These are phyloP conservation scores for Vararia minispora DNA, from an alignment of 768 basidiomycete species.

Conservation along the genomic window DNA sequence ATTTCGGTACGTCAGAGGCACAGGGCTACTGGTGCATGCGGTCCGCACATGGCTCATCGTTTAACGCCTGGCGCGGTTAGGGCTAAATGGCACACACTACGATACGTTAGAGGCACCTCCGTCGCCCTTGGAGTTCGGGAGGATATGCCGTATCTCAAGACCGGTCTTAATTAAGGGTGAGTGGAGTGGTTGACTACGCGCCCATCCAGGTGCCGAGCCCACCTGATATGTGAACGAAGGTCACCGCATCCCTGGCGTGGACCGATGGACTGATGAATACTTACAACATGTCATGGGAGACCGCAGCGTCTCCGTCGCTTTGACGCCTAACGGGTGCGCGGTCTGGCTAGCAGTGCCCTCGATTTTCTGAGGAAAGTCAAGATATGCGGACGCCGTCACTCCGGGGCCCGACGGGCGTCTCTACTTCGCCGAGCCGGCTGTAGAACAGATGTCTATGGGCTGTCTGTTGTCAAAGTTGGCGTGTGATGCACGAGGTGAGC, in stretches of 20 bases:
- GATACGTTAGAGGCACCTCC: slow-evolving; percentile 45
- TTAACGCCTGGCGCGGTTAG: too few relatives aligned
- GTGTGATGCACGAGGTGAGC: slow-evolving; percentile 19
- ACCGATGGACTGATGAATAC: slow-evolving; percentile 58
- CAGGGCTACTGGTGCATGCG: too few relatives aligned
- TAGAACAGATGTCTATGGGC: slow-evolving; percentile 56
- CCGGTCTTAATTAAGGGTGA: slow-evolving; percentile 67
- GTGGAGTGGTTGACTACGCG: too few relatives aligned
- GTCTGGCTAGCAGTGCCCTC: not conserved
- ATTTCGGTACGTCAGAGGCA: slow-evolving; percentile 19
- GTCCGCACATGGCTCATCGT: too few relatives aligned
- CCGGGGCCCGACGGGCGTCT: slow-evolving; percentile 36
- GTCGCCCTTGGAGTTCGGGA: slow-evolving; percentile 55
- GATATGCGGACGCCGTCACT: slow-evolving; percentile 69
- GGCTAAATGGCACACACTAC: slow-evolving; percentile 45
- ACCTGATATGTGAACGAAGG: slow-evolving; percentile 24
- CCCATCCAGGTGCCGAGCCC: not conserved
- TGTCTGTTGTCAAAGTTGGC: slow-evolving; percentile 36
- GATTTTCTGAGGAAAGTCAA: slow-evolving; percentile 19
- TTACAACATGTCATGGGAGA: slow-evolving; percentile 45
- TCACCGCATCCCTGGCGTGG: slow-evolving; percentile 32
- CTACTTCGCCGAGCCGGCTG: slow-evolving; percentile 70
- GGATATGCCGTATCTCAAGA: slow-evolving; percentile 54
- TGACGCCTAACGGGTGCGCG: slow-evolving; percentile 74
- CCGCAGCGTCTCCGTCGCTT: slow-evolving; percentile 53